These are phyloP conservation scores for Juncus effusus DNA, from an alignment of 176 grass and related monocot species.

Conservation along the genomic window DNA sequence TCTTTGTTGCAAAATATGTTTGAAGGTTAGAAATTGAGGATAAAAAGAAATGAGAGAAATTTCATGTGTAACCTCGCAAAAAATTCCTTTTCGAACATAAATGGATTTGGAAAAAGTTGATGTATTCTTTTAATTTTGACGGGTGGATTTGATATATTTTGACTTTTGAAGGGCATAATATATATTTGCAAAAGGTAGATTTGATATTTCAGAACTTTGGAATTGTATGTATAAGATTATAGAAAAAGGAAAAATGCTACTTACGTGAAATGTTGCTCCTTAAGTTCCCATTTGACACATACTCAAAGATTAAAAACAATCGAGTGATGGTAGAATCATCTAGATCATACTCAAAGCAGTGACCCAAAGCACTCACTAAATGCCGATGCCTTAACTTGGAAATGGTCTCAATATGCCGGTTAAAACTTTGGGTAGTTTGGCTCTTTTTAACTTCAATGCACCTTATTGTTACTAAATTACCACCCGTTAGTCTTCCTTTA, in stretches of 20 bases:
- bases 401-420: constrained; percentile 68
- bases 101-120: no score
- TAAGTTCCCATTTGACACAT: constrained; percentile 67
- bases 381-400: constrained; percentile 73
- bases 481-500: constrained; percentile 50
- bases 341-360: constrained; percentile 64
- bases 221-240: not conserved
- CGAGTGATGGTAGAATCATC: constrained; percentile 46
- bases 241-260: not conserved
- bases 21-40: no score
- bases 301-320: constrained; percentile 69
- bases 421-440: constrained; percentile 54
- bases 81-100: no score
- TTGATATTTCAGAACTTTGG: not conserved
- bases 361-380: constrained; percentile 69
- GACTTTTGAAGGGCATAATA: no score
- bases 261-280: constrained; percentile 69
- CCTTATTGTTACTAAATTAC: constrained; percentile 53
- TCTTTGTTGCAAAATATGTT: no score
- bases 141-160: no score
- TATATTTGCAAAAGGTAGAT: no score
- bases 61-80: no score
- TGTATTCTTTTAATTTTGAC: no score
- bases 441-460: constrained; percentile 47
- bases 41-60: no score